Percentiles rank a stretch among this genome's conserved stretches.
Conservation (phyloP, 2,329 filamentous ascomycete genomes). For the Arthroderma sp. region DNA sequence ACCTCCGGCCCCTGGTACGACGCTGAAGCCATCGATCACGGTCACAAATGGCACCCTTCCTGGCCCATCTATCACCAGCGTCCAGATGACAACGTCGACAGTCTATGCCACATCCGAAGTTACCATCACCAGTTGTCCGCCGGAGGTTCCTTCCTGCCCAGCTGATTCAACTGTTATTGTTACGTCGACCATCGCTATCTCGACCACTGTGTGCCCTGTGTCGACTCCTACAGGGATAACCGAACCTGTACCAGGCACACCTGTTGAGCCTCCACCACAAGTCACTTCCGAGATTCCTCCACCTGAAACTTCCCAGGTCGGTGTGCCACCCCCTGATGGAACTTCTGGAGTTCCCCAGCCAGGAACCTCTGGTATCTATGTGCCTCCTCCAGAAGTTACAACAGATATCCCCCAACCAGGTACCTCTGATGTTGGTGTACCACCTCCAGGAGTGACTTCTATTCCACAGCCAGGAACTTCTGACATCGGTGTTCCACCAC, state of each 20-base stretch:
- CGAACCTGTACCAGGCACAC: not conserved
- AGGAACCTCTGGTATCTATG: too few relatives aligned
- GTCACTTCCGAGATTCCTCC: not conserved
- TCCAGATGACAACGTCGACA: slow-evolving; percentile 22
- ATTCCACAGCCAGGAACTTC: too few relatives aligned
- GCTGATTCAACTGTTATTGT: slow-evolving; percentile 36
- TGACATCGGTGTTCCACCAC: too few relatives aligned
- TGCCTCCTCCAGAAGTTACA: not conserved
- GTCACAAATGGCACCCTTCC: not conserved
- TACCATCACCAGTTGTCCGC: slow-evolving; percentile 29
- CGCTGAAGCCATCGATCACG: too few relatives aligned
- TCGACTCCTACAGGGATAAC: slow-evolving; percentile 15
- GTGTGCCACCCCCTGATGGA: too few relatives aligned
- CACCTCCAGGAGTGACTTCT: not conserved
- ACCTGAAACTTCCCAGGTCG: too few relatives aligned
- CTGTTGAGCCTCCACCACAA: not conserved
- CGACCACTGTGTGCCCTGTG: slow-evolving; percentile 47
- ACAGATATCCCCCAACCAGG: not conserved
- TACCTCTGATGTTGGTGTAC: not conserved
- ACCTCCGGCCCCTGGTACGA: too few relatives aligned
- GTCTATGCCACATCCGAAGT: slow-evolving; percentile 24
- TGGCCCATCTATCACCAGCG: not conserved
- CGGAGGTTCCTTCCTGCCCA: slow-evolving; percentile 38
- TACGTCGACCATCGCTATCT: slow-evolving; percentile 43
- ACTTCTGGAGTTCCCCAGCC: too few relatives aligned